Evolutionary conservation across 768 basidiomycete genomes (phyloP), one percentile per base, ranked within the genome.

Genomic region (Steccherinum ochraceum): DNA sequence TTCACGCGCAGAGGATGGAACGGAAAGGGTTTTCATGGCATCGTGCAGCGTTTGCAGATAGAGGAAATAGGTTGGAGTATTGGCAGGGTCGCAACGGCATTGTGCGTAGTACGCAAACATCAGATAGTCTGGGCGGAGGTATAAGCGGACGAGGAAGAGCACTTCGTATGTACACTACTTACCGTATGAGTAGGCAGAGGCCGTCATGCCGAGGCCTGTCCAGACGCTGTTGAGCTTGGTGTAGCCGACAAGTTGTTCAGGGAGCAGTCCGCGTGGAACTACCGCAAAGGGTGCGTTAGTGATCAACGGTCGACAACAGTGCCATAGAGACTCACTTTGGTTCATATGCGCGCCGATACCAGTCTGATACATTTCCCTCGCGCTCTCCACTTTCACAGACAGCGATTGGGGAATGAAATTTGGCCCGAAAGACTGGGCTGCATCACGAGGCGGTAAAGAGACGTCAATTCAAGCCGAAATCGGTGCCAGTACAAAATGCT

Each of bases 51-150:
- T 65, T 24, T 69, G 72, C 40, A 91, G 67, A 48, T 74, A 71
- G 2, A 78, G 76, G 64, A 88, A 90, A 63, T 89, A 86, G 12
- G 68, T 62, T 3, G 80, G 56, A 0, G 88, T 90, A 30, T 73
- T 67, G 2, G 66, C 69, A 24, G 88, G 87, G 59, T 91, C 82
- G 64, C 90, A 93, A 52, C 88, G 84, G 61, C 81, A 86, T 64
- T 92, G 88, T 0, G 87, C 83, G 50, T 83, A 67, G 59, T 92
- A 93, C 1, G 83, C 88, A 62, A 89, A 91, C n/a, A 71, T 70
- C 48, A 93, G 73, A 12, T 89, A 69, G 20, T 86, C 89, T 92
- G 56, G 18, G 23, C 13, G 35, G 24, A 40, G 39, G 42, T 44
- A 43, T 52, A 18, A 53, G 27, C 30, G n/a, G n/a, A n/a, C n/a